Base-by-base conservation (phyloP, 73 alveolate species). In the Paramecium tetraurelia region DNA sequence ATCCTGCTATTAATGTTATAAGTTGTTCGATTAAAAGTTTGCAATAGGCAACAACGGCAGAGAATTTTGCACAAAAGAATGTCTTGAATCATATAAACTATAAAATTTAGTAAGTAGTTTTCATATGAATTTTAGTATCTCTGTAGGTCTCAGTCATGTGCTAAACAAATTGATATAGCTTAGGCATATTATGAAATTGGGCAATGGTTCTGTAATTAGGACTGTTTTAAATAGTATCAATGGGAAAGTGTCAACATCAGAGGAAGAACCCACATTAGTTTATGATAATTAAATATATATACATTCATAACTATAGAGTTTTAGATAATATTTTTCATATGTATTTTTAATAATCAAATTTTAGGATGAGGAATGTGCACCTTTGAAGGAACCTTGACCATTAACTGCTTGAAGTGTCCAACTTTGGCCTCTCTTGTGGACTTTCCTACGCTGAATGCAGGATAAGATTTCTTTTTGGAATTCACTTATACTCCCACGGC, bases 381-480 rank as follows among this genome's bases (percentile, higher is more conserved):
- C 70, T 94, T 92, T 84, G 96, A 57, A 3, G 93, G 93, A 10
- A 85, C 94, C 33, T 96, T 93, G 29, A 94, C 93, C 98, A 95
- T 95, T 69, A 41, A 70, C 68, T 95, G 94, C 58, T 95, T 95
- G 57, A 95, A 93, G 8, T 92, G 86, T 18, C 98, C 98, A 2
- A 58, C 70, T 59, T 95, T 95, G 24, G 92, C 27, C 27, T 93
- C 98, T 48, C 98, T 75, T 7, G 95, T 93, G 1, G 96, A 53
- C 21, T 95, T 86, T 2, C 98, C 98, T 41, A 96, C 94, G 22
- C 96, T 95, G 40, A 70, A 68, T 31, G 92, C 86, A 21, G 96
- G 96, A 29, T 93, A 93, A 4, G 96, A 68, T 72, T 77, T 85
- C 59, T 96, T 96, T 86, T 92, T 96, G 8, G 98, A 96, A 84